A percentile compares a stretch with the other conserved stretches of the same genome.
Conservation (phyloP, 2,329 filamentous ascomycete genomes). For the Plenodomus biglobosus region DNA sequence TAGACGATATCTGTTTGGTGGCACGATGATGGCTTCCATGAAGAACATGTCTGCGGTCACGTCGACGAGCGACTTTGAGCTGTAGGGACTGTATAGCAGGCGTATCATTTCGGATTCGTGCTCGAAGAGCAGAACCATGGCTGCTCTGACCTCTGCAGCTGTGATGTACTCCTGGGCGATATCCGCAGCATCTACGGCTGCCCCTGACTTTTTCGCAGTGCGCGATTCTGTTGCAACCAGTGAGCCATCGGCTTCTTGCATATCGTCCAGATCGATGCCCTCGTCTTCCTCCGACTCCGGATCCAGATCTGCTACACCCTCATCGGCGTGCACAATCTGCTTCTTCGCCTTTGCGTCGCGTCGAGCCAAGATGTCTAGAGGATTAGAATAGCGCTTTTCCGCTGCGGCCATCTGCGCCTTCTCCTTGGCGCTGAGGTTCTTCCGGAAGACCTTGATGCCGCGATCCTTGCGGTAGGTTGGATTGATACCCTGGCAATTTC, state of each 20-base stretch:
- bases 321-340: slow-evolving; percentile 59
- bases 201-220: slow-evolving; percentile 46
- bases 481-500: slow-evolving; percentile 56
- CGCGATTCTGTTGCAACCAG: slow-evolving; percentile 53
- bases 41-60: slow-evolving; percentile 93
- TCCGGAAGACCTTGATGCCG: slow-evolving; percentile 92
- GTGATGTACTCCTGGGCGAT: slow-evolving; percentile 72
- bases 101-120: slow-evolving; percentile 82
- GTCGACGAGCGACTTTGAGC: slow-evolving; percentile 56
- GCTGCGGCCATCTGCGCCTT: slow-evolving; percentile 72
- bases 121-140: slow-evolving; percentile 77
- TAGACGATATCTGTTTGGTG: slow-evolving; percentile 88
- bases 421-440: slow-evolving; percentile 72
- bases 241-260: slow-evolving; percentile 51
- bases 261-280: slow-evolving; percentile 38
- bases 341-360: slow-evolving; percentile 49
- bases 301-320: slow-evolving; percentile 68
- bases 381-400: slow-evolving; percentile 69
- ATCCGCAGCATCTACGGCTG: slow-evolving; percentile 33
- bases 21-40: slow-evolving; percentile 79
- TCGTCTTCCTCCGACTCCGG: slow-evolving; percentile 48
- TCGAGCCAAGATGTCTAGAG: slow-evolving; percentile 62
- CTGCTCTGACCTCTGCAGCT: slow-evolving; percentile 78
- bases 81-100: slow-evolving; percentile 80
- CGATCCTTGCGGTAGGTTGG: slow-evolving; percentile 86